Conservation (phyloP, 305 asterid genomes). For the Euphrasia arctica region DNA sequence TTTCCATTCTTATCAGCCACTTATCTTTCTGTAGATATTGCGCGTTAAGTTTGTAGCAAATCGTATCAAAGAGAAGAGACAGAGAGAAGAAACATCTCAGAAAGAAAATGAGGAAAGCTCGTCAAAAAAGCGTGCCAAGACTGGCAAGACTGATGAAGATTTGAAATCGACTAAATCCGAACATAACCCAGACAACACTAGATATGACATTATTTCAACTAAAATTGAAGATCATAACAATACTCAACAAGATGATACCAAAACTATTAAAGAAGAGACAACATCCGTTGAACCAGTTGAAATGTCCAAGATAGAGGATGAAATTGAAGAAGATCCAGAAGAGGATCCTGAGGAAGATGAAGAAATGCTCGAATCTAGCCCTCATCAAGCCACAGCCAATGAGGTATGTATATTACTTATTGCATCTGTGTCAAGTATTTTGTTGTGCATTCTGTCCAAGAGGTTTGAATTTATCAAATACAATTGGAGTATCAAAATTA, state of each 20-base stretch:
- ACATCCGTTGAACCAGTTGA: constrained; percentile 33
- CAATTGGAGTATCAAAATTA: neutral
- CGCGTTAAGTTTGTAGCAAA: constrained; percentile 51
- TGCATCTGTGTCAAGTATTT: neutral
- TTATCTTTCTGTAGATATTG: constrained; percentile 50
- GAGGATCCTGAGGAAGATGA: constrained; percentile 75
- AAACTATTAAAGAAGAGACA: constrained; percentile 41
- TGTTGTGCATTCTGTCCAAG: neutral
- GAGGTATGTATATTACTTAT: constrained; percentile 42
- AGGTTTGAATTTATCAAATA: neutral
- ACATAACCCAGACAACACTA: constrained; percentile 26
- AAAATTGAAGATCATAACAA: constrained; percentile 37
- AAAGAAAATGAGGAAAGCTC: constrained; percentile 49
- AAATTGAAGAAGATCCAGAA: constrained; percentile 51
- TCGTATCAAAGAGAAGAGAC: constrained; percentile 78
- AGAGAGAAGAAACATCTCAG: constrained; percentile 51
- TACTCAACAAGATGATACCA: constrained; percentile 32
- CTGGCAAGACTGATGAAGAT: constrained; percentile 34
- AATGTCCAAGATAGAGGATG: constrained; percentile 39
- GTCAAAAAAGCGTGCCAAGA: constrained; percentile 53
- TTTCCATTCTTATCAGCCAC: constrained; percentile 15
- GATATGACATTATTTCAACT: constrained; percentile 38
- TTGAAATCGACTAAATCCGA: constrained; percentile 38
- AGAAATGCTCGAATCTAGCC: constrained; percentile 58
- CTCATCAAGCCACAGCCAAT: constrained; percentile 36